phyloP scores from a whole-genome alignment of 2,329 filamentous ascomycete species.

The Leptographium procerum region DNA sequence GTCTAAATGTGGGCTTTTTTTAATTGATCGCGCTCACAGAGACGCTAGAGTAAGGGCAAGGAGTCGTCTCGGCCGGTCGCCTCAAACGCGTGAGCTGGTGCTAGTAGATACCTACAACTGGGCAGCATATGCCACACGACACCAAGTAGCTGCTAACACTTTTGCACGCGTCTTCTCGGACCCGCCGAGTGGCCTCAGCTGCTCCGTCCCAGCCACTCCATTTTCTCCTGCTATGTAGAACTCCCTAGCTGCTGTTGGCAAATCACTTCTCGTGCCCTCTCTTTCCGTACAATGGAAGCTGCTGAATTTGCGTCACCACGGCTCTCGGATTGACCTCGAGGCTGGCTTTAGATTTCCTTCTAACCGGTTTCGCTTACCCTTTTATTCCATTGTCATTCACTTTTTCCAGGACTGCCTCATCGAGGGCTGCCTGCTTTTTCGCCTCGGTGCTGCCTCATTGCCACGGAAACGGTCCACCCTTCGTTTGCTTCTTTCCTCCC shows the following conservation, averaged over 20 bases:
- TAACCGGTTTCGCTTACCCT: background rate
- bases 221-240: background rate
- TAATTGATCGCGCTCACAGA: background rate
- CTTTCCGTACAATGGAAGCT: background rate
- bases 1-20: background rate
- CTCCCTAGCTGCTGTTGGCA: background rate
- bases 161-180: conserved; percentile 1
- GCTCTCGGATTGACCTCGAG: background rate
- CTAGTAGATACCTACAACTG: conserved; percentile 1
- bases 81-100: background rate
- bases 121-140: too few relatives aligned
- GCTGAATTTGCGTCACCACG: background rate
- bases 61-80: background rate
- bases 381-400: background rate
- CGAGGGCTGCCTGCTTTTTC: background rate
- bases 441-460: background rate
- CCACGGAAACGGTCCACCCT: background rate
- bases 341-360: background rate
- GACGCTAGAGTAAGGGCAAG: background rate
- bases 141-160: conserved; percentile 6
- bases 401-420: background rate
- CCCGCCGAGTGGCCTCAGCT: conserved; percentile 5
- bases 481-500: too few relatives aligned
- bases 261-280: background rate
- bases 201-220: conserved; percentile 7